Percentiles rank a stretch among this genome's conserved stretches.
phyloP scores from a whole-genome alignment of 768 basidiomycete species.

The Fomitopsis pulvina region DNA sequence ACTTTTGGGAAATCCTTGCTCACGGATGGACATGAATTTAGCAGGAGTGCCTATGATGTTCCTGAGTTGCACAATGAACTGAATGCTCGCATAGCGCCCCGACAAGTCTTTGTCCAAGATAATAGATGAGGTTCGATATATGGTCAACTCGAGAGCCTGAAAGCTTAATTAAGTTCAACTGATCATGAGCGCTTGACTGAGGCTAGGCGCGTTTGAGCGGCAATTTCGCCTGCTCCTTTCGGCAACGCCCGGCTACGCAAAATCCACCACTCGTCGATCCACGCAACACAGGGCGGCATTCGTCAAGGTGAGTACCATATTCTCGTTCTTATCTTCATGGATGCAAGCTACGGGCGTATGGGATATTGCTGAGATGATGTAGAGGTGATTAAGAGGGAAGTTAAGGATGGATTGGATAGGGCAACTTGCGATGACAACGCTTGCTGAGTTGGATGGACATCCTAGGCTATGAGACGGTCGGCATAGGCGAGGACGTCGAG shows the following conservation, averaged over 20 bases:
- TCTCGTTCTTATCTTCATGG: constrained; percentile 5
- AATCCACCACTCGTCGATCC: constrained; percentile 12
- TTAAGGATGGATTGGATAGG: constrained; percentile 16
- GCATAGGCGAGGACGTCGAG: background rate
- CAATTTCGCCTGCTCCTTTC: constrained; percentile 30
- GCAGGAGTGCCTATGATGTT: too few species aligned
- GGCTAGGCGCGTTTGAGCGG: background rate
- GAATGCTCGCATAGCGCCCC: too few species aligned
- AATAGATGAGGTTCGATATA: too few species aligned
- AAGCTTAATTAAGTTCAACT: too few species aligned
- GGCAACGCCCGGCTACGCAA: constrained; percentile 66
- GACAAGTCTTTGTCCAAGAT: too few species aligned
- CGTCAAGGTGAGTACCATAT: constrained; percentile 24
- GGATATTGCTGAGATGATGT: constrained; percentile 1
- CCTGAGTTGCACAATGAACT: too few species aligned
- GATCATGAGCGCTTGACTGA: too few species aligned
- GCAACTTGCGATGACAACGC: background rate
- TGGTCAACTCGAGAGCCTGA: too few species aligned
- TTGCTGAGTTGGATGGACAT: background rate
- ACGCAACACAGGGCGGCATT: constrained; percentile 21
- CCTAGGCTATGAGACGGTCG: background rate
- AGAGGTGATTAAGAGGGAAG: background rate
- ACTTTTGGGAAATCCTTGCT: too few species aligned
- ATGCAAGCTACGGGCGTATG: background rate
- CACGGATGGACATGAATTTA: too few species aligned